phyloP scores from a whole-genome alignment of 2,329 filamentous ascomycete species.

The Lecanicillium sp. region DNA sequence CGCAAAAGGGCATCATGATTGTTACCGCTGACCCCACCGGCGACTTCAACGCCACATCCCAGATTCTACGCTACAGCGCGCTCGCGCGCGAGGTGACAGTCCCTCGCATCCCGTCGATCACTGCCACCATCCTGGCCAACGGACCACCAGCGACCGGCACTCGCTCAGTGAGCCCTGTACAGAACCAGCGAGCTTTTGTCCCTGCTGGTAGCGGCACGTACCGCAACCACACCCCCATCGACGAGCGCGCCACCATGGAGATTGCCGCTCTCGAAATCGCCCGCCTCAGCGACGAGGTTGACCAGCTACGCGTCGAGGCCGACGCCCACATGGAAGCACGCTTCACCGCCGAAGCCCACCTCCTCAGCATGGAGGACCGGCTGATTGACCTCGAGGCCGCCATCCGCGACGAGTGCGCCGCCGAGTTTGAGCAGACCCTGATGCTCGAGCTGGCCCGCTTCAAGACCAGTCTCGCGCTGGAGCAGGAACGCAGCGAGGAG shows the following conservation, averaged over 20 bases:
- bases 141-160: constrained; percentile 20
- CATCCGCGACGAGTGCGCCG: constrained; percentile 81
- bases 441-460: constrained; percentile 72
- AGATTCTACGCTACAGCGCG: constrained; percentile 91
- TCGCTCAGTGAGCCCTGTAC: constrained; percentile 25
- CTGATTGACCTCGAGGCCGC: constrained; percentile 68
- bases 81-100: constrained; percentile 90
- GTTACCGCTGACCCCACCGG: constrained; percentile 89
- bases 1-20: constrained; percentile 91
- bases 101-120: constrained; percentile 77
- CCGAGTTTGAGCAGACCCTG: constrained; percentile 76
- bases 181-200: constrained; percentile 32
- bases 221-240: constrained; percentile 36
- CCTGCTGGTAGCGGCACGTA: constrained; percentile 30
- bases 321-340: constrained; percentile 65
- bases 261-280: constrained; percentile 74
- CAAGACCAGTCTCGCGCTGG: constrained; percentile 70
- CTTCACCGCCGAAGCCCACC: constrained; percentile 64
- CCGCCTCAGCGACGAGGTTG: constrained; percentile 65
- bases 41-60: constrained; percentile 94
- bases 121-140: constrained; percentile 57
- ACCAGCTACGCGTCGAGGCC: constrained; percentile 64
- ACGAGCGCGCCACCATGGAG: constrained; percentile 69
- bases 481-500: constrained; percentile 73
- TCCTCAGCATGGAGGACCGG: constrained; percentile 62